These are phyloP conservation scores for Lasiosphaeria hispida DNA, from an alignment of 495 filamentous ascomycete genomes.

Conservation along the genomic window DNA sequence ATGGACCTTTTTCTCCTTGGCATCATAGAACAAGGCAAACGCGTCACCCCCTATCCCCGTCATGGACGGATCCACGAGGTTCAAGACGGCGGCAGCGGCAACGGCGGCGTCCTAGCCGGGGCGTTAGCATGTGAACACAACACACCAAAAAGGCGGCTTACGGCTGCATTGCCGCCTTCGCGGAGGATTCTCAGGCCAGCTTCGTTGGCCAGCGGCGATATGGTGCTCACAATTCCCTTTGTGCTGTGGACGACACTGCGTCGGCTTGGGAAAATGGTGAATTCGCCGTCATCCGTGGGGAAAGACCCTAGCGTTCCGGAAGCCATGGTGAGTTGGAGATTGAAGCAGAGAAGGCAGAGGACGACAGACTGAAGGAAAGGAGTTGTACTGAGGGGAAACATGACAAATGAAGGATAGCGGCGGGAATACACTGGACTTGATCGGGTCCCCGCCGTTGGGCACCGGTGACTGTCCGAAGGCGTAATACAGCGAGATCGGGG, in stretches of 20 bases:
- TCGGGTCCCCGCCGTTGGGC: background rate
- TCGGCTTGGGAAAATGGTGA: constrained; percentile 65
- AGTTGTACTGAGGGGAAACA: background rate
- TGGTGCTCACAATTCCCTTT: constrained; percentile 76
- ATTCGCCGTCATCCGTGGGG: constrained; percentile 49
- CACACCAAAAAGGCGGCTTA: constrained; percentile 54
- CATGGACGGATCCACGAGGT: constrained; percentile 76
- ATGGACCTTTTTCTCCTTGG: constrained; percentile 66
- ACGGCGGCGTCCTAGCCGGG: constrained; percentile 19
- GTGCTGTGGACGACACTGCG: constrained; percentile 79
- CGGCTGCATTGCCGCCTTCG: constrained; percentile 78
- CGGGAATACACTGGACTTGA: background rate
- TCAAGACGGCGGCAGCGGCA: constrained; percentile 61
- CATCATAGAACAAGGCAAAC: constrained; percentile 80
- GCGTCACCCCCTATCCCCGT: constrained; percentile 86
- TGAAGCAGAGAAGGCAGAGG: background rate
- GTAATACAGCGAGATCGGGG: background rate
- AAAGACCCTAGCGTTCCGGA: constrained; percentile 36
- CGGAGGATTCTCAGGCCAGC: constrained; percentile 70
- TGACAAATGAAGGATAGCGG: background rate
- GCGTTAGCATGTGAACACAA: constrained; percentile 9
- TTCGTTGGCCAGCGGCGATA: constrained; percentile 74
- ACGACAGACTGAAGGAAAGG: background rate
- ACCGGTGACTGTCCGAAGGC: background rate
- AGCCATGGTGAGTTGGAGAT: background rate